phyloP scores from a whole-genome alignment of 108 stramenopile species.

The Skeletonema potamos region DNA sequence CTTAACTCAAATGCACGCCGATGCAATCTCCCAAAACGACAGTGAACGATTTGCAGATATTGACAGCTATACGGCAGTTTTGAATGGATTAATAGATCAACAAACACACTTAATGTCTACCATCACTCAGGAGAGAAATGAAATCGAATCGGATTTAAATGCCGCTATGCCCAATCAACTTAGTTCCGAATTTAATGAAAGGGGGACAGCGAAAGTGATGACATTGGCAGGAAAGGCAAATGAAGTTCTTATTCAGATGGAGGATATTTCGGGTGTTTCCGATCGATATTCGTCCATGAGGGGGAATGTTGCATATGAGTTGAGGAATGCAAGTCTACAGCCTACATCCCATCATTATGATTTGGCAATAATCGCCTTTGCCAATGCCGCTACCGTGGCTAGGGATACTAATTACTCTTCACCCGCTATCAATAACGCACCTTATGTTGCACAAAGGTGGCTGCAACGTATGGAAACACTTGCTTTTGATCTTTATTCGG shows the following conservation, averaged over 20 bases:
- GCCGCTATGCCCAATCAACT: conserved; percentile 2
- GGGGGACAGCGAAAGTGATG: conserved; percentile 10
- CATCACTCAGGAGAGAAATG: background rate
- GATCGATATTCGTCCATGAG: conserved; percentile 43
- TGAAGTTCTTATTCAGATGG: conserved; percentile 42
- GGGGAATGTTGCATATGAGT: conserved; percentile 3
- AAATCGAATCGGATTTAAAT: conserved; percentile 12
- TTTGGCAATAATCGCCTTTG: conserved; percentile 28
- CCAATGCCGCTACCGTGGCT: conserved; percentile 34
- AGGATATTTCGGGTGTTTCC: conserved; percentile 46
- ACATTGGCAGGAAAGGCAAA: conserved; percentile 37
- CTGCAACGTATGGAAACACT: conserved; percentile 50
- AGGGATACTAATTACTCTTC: conserved; percentile 19
- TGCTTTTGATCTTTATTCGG: conserved; percentile 9
- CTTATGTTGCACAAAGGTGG: conserved; percentile 39
- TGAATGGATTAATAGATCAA: conserved; percentile 31
- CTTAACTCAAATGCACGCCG: conserved; percentile 24
- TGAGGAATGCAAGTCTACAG: conserved; percentile 18
- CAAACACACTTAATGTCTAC: conserved; percentile 23
- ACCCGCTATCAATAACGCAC: conserved; percentile 30
- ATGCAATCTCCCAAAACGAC: conserved; percentile 17
- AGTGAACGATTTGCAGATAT: conserved; percentile 26
- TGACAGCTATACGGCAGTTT: conserved; percentile 40
- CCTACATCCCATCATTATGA: conserved; percentile 48
- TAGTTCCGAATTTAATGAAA: conserved; percentile 10